Percentiles rank a stretch among this genome's conserved stretches.
These are phyloP conservation scores for Phytophthora macrochlamydospora DNA, from an alignment of 352 stramenopile species.

Conservation along the genomic window DNA sequence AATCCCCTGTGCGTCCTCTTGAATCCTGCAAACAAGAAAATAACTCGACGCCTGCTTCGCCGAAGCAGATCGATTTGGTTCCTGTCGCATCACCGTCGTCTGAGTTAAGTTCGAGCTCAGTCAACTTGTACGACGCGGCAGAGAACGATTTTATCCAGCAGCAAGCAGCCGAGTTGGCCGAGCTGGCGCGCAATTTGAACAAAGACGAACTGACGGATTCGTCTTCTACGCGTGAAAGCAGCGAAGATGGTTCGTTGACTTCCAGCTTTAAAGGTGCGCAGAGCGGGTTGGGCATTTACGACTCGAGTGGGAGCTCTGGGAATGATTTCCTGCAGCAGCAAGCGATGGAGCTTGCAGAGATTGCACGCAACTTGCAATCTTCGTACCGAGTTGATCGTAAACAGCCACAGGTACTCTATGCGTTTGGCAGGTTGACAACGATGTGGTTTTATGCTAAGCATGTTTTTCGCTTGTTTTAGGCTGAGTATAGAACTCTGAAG, in stretches of 20 bases:
- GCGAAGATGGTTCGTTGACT: slow-evolving; percentile 33
- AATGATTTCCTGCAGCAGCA: slow-evolving; percentile 65
- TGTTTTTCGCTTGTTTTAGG: slow-evolving; percentile 2
- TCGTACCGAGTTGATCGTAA: slow-evolving; percentile 40
- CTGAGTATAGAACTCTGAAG: slow-evolving; percentile 18
- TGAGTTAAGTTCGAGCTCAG: slow-evolving; percentile 6
- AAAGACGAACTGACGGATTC: slow-evolving; percentile 42
- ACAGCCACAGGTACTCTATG: slow-evolving; percentile 18
- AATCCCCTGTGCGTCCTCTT: background rate
- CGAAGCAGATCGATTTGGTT: background rate
- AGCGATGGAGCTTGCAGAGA: slow-evolving; percentile 66
- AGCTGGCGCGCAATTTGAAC: slow-evolving; percentile 45
- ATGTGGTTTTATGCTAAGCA: slow-evolving; percentile 1
- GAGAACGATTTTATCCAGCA: slow-evolving; percentile 48
- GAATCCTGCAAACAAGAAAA: background rate
- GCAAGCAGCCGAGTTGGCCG: slow-evolving; percentile 39
- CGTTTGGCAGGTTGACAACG: background rate
- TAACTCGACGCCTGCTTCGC: background rate
- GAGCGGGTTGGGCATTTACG: slow-evolving; percentile 16
- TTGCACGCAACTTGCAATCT: slow-evolving; percentile 67
- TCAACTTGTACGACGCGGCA: slow-evolving; percentile 18
- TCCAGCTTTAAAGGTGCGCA: slow-evolving; percentile 36
- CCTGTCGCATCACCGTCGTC: slow-evolving; percentile 8
- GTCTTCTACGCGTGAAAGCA: slow-evolving; percentile 34
- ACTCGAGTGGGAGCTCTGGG: slow-evolving; percentile 16